Evolutionary conservation across 2,329 filamentous ascomycete species (phyloP).

Genomic region (Dendryphion nanum): DNA sequence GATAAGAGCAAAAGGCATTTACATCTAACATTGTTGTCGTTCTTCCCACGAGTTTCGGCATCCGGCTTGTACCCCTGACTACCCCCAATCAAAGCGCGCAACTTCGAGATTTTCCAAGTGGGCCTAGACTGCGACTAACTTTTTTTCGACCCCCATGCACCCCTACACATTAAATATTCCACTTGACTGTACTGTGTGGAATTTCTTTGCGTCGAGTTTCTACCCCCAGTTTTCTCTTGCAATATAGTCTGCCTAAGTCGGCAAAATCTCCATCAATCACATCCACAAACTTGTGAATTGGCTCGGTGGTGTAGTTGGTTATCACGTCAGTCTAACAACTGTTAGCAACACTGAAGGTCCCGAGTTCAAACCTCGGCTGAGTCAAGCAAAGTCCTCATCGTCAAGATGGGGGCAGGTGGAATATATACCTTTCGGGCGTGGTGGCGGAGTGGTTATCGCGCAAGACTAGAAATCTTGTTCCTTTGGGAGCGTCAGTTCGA

Average conservation of each 20-base stretch:
- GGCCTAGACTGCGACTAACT: no score
- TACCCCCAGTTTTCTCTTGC: neutral
- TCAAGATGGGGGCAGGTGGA: neutral
- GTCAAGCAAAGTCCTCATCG: conserved; percentile 5
- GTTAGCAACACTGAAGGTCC: conserved; percentile 11
- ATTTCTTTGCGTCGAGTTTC: no score
- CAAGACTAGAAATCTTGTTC: conserved; percentile 45
- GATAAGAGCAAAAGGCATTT: no score
- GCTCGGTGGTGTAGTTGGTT: conserved; percentile 46
- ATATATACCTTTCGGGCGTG: conserved; percentile 16
- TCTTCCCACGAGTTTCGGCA: no score
- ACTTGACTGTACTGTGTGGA: no score
- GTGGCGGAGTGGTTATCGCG: conserved; percentile 45
- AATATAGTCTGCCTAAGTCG: conserved; percentile 1
- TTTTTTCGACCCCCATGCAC: no score
- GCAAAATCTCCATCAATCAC: conserved; percentile 1
- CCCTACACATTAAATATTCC: no score
- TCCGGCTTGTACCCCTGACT: no score
- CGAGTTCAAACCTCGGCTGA: conserved; percentile 10
- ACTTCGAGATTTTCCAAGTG: no score
- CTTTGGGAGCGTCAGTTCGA: conserved; percentile 44
- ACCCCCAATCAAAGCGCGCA: no score
- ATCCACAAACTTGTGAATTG: no score
- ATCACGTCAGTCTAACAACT: conserved; percentile 47
- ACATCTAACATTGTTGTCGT: no score